Percentiles rank a stretch among this genome's conserved stretches.
Conservation (phyloP, 2,329 filamentous ascomycete genomes). For the Aureobasidium sp. region DNA sequence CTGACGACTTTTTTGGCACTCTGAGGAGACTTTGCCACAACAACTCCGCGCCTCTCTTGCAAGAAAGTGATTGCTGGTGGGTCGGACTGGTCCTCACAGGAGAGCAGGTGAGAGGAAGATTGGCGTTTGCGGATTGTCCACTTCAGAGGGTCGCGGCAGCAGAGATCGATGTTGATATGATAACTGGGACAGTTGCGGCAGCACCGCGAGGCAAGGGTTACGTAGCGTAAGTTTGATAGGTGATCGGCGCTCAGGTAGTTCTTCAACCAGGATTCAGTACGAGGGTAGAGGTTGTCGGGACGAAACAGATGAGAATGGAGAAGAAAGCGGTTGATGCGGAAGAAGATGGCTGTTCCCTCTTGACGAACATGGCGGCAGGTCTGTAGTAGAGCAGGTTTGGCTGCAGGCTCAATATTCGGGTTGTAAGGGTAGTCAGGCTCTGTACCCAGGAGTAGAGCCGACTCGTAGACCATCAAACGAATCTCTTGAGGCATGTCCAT, state of each 20-base stretch:
- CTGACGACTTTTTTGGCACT: background rate
- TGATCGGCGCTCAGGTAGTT: background rate
- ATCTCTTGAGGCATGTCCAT: background rate
- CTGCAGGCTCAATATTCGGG: background rate
- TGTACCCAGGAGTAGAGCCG: background rate
- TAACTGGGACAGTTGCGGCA: background rate
- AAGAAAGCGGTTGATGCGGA: background rate
- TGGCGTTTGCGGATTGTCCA: background rate
- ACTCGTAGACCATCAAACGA: background rate
- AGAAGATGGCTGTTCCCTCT: conserved; percentile 9
- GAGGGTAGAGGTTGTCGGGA: background rate
- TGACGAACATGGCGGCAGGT: background rate
- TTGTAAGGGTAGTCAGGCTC: background rate
- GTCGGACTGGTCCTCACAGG: background rate
- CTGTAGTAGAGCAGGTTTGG: background rate
- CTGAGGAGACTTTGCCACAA: background rate
- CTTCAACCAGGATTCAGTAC: background rate
- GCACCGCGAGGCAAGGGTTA: background rate
- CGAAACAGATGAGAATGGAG: background rate
- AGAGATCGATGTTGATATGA: background rate
- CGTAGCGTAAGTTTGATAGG: background rate
- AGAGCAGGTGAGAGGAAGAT: background rate
- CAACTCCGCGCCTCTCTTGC: background rate
- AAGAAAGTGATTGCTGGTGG: background rate
- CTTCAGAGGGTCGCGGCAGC: background rate